These are phyloP conservation scores for Botrytis paeoniae DNA, from an alignment of 2,329 filamentous ascomycete species.

Conservation along the genomic window DNA sequence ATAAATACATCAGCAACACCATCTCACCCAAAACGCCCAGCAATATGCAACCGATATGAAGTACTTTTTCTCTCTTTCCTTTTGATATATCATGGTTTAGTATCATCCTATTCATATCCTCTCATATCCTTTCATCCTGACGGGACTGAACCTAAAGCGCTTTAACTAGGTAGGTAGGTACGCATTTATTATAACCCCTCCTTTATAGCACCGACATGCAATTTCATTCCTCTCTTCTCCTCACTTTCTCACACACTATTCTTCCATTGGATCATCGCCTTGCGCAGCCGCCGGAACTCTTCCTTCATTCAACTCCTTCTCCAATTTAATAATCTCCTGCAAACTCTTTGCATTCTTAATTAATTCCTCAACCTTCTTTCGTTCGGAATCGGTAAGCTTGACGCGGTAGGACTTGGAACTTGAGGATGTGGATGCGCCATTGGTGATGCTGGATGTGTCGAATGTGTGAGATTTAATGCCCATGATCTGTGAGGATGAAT, in stretches of 20 bases:
- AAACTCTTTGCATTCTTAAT: conserved; percentile 86
- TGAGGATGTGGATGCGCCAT: conserved; percentile 45
- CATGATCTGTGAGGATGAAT: conserved; percentile 61
- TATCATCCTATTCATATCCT: not conserved
- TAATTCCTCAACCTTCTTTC: conserved; percentile 77
- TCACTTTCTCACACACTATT: conserved; percentile 40
- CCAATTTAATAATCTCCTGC: conserved; percentile 83
- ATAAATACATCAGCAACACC: conserved; percentile 9
- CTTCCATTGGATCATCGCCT: conserved; percentile 57
- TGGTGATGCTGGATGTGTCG: conserved; percentile 46
- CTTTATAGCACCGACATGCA: not conserved
- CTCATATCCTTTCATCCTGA: not conserved
- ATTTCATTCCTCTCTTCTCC: not conserved
- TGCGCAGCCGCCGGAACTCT: conserved; percentile 70
- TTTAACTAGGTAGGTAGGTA: not conserved
- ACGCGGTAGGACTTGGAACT: conserved; percentile 69
- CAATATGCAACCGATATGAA: conserved; percentile 18
- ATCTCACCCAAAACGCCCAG: conserved; percentile 19
- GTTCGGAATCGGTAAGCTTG: conserved; percentile 85
- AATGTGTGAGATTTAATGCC: conserved; percentile 77
- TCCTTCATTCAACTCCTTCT: conserved; percentile 90
- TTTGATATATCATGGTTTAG: not conserved
- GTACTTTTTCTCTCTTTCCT: not conserved
- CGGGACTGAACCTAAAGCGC: conserved; percentile 7
- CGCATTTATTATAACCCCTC: conserved; percentile 12